Evolutionary conservation across 1,284 basidiomycete species (phyloP), one percentile per base, ranked within the genome.

Genomic region (Pseudozyma sp.): DNA sequence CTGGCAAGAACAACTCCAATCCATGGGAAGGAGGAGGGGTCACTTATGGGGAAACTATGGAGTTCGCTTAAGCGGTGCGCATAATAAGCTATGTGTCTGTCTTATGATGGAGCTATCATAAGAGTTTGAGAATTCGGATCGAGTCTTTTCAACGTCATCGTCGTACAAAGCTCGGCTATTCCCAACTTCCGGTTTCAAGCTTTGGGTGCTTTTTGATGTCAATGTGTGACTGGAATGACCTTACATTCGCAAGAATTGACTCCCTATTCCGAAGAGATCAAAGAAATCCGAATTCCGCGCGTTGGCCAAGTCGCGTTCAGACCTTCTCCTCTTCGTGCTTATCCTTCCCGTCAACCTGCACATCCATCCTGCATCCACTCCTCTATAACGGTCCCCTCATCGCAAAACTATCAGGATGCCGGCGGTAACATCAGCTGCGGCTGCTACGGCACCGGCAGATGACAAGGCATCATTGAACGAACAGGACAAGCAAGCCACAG

Each of bases 401-500:
- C 21, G 44, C 39, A 53, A 14, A 42, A 19, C 25, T 7, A 44
- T 44, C 8, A 69, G 52, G 7, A 69, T 69, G 66, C 60, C 59
- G 8, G 51, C 54, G 34, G 52, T 19, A 25, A 47, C 68, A 10
- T 52, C 68, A 56, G 44, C 61, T 18, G 39, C 67, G 25, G 53
- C 59, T n/a, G 63, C 56, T 11, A 39, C 64, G 16, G 51, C 54
- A 36, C 44, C 66, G 59, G 59, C 68, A 40, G 68, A 64, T 25
- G 68, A 64, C 34, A 70, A 70, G 57, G n/a, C 52, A 19, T 16
- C 56, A 11, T 21, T 47, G 59, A 61, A 57, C 31, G 47, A 69
- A 5, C 57, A 59, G n/a, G 59, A 61, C 44, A 55, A 56, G 25
- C 52, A 42, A 42, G 16, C 19, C 16, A 16, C 51, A 38, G 39